These are phyloP conservation scores for Trapa incisa DNA, from an alignment of 345 rosid genomes.

Conservation along the genomic window DNA sequence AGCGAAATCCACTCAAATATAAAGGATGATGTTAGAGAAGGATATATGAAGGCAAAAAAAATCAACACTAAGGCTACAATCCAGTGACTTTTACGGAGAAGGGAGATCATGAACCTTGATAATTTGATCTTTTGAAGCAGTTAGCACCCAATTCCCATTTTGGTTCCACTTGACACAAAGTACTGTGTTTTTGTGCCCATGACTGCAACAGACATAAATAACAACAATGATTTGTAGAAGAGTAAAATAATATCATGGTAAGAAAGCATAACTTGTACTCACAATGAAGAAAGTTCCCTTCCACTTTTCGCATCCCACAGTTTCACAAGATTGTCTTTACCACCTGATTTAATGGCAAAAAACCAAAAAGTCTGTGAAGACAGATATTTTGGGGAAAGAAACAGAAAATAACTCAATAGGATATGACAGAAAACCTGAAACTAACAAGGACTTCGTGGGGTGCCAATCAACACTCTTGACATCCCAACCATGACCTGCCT, in stretches of 20 bases:
- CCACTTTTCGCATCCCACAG: constrained; percentile 97
- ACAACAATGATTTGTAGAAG: neutral
- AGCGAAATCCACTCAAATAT: neutral
- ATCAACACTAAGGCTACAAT: neutral
- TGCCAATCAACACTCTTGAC: constrained; percentile 99
- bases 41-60: neutral
- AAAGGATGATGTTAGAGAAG: neutral
- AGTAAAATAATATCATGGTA: neutral
- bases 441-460: constrained; percentile 56
- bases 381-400: neutral
- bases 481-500: constrained; percentile 99
- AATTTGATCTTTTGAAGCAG: constrained; percentile 93
- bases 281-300: constrained; percentile 90
- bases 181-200: constrained; percentile 95
- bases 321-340: constrained; percentile 92
- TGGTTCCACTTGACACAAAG: constrained; percentile 98
- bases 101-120: constrained; percentile 44
- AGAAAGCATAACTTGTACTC: constrained; percentile 14
- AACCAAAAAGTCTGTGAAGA: neutral
- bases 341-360: constrained; percentile 39
- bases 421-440: constrained; percentile 52
- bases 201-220: constrained; percentile 45
- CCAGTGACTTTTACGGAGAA: neutral
- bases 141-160: constrained; percentile 96
- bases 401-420: constrained; percentile 6